Percentiles rank a stretch among this genome's conserved stretches.
phyloP scores from a whole-genome alignment of 1,284 basidiomycete genomes.

The Psilocybe mexicana region DNA sequence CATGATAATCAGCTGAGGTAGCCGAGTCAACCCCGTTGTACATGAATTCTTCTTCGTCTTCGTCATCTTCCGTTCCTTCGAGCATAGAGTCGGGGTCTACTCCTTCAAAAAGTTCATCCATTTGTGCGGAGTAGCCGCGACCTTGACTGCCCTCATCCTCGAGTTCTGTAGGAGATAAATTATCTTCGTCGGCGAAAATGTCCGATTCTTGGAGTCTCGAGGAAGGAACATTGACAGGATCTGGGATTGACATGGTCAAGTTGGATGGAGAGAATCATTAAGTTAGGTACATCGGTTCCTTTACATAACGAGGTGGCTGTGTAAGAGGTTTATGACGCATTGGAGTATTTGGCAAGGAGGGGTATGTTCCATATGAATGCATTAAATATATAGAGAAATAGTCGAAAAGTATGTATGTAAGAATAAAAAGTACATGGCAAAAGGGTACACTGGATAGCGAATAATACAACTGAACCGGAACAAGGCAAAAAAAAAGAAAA shows the following conservation, averaged over 20 bases:
- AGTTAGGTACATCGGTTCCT: too few relatives aligned
- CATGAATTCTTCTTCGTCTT: conserved; percentile 65
- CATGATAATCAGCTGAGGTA: conserved; percentile 49
- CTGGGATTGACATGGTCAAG: background rate
- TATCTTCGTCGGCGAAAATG: conserved; percentile 26
- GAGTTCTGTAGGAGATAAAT: conserved; percentile 14
- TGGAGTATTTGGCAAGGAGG: too few relatives aligned
- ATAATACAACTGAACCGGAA: background rate
- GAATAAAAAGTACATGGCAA: too few relatives aligned
- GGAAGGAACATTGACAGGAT: background rate
- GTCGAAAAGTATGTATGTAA: too few relatives aligned
- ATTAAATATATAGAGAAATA: too few relatives aligned
- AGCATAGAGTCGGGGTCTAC: conserved; percentile 44
- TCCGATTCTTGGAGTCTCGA: conserved; percentile 1
- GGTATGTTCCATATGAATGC: too few relatives aligned
- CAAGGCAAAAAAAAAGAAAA: background rate
- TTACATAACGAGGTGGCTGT: too few relatives aligned
- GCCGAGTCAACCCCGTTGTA: conserved; percentile 71
- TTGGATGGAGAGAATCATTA: too few relatives aligned
- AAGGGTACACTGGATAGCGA: background rate
- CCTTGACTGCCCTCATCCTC: conserved; percentile 29
- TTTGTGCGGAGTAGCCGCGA: conserved; percentile 69
- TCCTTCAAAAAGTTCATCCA: conserved; percentile 70
- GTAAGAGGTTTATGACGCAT: too few relatives aligned
- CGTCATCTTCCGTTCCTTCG: conserved; percentile 45